These are phyloP conservation scores for Groenewaldozyma salmanticensis DNA, from an alignment of 805 yeast species.

Conservation along the genomic window DNA sequence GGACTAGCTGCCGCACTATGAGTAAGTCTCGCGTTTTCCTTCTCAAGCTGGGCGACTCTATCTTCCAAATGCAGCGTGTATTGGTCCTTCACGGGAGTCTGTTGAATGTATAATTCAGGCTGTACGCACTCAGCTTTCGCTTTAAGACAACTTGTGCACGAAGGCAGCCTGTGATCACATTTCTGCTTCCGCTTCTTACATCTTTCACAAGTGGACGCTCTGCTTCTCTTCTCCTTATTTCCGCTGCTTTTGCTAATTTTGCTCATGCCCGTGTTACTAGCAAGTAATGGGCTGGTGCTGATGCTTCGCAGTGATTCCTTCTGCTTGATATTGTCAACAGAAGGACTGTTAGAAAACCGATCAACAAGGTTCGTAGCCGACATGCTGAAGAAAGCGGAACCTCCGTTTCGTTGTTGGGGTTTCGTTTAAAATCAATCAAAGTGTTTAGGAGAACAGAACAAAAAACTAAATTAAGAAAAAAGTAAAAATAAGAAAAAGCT, in stretches of 20 bases:
- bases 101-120: slow-evolving; percentile 48
- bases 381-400: too few species aligned
- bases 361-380: too few species aligned
- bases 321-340: too few species aligned
- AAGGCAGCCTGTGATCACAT: slow-evolving; percentile 56
- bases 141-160: slow-evolving; percentile 57
- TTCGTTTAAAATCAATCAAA: too few species aligned
- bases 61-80: slow-evolving; percentile 49
- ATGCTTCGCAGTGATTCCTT: background rate
- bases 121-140: slow-evolving; percentile 54
- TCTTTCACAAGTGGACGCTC: slow-evolving; percentile 21
- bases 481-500: too few species aligned
- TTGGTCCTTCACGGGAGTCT: slow-evolving; percentile 41
- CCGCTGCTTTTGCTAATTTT: background rate
- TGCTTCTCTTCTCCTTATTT: slow-evolving; percentile 9
- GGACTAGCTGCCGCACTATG: slow-evolving; percentile 20
- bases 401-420: too few species aligned
- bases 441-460: too few species aligned
- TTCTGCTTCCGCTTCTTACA: slow-evolving; percentile 11
- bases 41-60: slow-evolving; percentile 42
- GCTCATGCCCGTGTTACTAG: too few species aligned
- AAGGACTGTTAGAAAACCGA: too few species aligned
- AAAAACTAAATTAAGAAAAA: too few species aligned
- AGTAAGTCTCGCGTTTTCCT: slow-evolving; percentile 18
- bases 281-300: too few species aligned